Percentiles rank a stretch among this genome's conserved stretches.
Evolutionary conservation across 495 filamentous ascomycete genomes (phyloP).

Genomic region (Xylaria castorea): DNA sequence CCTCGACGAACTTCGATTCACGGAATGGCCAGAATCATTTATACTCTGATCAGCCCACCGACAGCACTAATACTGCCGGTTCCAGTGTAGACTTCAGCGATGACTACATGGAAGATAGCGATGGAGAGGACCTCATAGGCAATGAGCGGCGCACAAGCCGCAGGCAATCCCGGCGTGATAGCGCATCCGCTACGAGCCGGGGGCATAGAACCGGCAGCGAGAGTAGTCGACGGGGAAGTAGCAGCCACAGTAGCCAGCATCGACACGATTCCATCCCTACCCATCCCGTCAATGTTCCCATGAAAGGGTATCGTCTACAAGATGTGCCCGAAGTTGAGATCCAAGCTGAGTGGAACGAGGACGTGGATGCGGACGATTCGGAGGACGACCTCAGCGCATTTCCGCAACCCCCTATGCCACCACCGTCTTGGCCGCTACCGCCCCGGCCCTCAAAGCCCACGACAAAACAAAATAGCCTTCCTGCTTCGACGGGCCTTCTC

Average conservation of each 20-base stretch:
- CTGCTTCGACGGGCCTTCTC: slow-evolving; percentile 42
- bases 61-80: slow-evolving; percentile 40
- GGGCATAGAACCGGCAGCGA: neutral
- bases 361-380: slow-evolving; percentile 16
- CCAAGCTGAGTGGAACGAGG: slow-evolving; percentile 22
- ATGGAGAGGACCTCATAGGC: slow-evolving; percentile 33
- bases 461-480: slow-evolving; percentile 45
- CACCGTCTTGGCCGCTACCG: slow-evolving; percentile 25
- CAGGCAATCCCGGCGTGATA: slow-evolving; percentile 30
- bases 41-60: slow-evolving; percentile 40
- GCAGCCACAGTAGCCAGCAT: slow-evolving; percentile 9
- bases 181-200: slow-evolving; percentile 16
- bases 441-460: slow-evolving; percentile 27
- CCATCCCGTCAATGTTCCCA: slow-evolving; percentile 18
- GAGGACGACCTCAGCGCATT: slow-evolving; percentile 30
- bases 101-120: slow-evolving; percentile 46
- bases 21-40: slow-evolving; percentile 42
- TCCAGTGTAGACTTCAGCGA: slow-evolving; percentile 50
- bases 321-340: slow-evolving; percentile 21
- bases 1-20: slow-evolving; percentile 18
- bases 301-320: slow-evolving; percentile 23
- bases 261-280: slow-evolving; percentile 34
- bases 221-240: slow-evolving; percentile 17
- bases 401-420: slow-evolving; percentile 24
- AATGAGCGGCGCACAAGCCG: slow-evolving; percentile 32